Evolutionary conservation across 2,329 filamentous ascomycete genomes (phyloP).

Genomic region (Alternaria gansuensis): DNA sequence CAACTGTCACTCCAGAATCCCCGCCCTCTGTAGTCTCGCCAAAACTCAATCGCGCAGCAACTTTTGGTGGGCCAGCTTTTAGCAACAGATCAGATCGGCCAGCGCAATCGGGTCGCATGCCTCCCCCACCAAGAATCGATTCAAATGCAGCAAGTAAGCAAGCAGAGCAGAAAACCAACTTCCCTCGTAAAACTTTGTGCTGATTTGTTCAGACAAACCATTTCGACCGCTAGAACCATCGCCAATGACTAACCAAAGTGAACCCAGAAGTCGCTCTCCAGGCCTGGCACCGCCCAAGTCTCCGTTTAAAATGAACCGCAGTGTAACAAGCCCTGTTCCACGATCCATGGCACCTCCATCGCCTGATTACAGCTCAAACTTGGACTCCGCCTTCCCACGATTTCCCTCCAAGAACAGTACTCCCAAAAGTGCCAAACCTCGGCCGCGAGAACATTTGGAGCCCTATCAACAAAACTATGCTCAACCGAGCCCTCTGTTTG

Average conservation of each 20-base stretch:
- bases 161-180: not conserved
- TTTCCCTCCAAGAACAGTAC: slow-evolving; percentile 58
- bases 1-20: slow-evolving; percentile 18
- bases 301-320: slow-evolving; percentile 47
- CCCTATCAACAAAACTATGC: slow-evolving; percentile 45
- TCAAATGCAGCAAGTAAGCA: slow-evolving; percentile 66
- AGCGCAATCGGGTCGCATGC: slow-evolving; percentile 57
- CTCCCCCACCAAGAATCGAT: slow-evolving; percentile 65
- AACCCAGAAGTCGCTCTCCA: slow-evolving; percentile 38
- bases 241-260: slow-evolving; percentile 42
- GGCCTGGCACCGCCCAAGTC: slow-evolving; percentile 34
- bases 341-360: slow-evolving; percentile 48
- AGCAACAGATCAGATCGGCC: slow-evolving; percentile 38
- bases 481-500: slow-evolving; percentile 53
- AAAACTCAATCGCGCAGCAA: slow-evolving; percentile 47
- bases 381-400: slow-evolving; percentile 64
- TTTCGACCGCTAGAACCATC: slow-evolving; percentile 42
- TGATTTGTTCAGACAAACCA: slow-evolving; percentile 48
- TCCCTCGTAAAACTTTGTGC: slow-evolving; percentile 7
- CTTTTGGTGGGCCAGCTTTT: slow-evolving; percentile 41
- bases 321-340: slow-evolving; percentile 47
- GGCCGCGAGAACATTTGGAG: slow-evolving; percentile 35
- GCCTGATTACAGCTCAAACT: slow-evolving; percentile 44
- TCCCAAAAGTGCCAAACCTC: slow-evolving; percentile 34
- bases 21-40: slow-evolving; percentile 22